These are phyloP conservation scores for Cryptococcus sp. DNA, from an alignment of 1,284 basidiomycete genomes.

Conservation along the genomic window DNA sequence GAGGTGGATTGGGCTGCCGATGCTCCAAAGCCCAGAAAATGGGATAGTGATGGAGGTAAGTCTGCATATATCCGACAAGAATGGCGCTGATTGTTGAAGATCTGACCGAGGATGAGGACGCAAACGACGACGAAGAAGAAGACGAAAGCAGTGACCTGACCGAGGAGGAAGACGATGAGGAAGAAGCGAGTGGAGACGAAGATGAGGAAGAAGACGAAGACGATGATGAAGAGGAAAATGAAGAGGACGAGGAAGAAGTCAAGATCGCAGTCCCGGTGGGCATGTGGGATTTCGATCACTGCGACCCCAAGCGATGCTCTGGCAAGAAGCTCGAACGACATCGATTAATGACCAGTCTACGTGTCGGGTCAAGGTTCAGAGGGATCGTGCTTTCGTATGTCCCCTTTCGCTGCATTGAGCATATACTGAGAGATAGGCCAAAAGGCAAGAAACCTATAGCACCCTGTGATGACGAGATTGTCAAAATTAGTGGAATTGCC, in stretches of 20 bases:
- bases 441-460: slow-evolving; percentile 77
- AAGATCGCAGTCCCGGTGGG: slow-evolving; percentile 66
- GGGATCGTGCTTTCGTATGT: slow-evolving; percentile 89
- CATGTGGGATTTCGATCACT: slow-evolving; percentile 98
- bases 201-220: slow-evolving; percentile 27
- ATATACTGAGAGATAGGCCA: slow-evolving; percentile 57
- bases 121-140: not conserved
- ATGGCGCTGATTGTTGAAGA: no score
- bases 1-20: not conserved
- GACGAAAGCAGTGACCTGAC: not conserved
- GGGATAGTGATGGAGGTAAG: not conserved
- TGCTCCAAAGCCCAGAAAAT: not conserved
- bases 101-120: not conserved
- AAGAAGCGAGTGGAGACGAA: slow-evolving; percentile 14
- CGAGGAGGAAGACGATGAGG: not conserved
- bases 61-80: no score
- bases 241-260: slow-evolving; percentile 26
- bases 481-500: slow-evolving; percentile 73
- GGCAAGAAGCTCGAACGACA: slow-evolving; percentile 88
- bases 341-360: slow-evolving; percentile 77
- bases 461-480: slow-evolving; percentile 77
- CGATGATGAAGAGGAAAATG: slow-evolving; percentile 45
- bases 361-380: slow-evolving; percentile 79
- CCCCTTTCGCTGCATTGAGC: not conserved
- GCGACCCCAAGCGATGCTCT: slow-evolving; percentile 89